phyloP scores from a whole-genome alignment of 2,329 filamentous ascomycete genomes.

The Alternaria novae-zelandiae region DNA sequence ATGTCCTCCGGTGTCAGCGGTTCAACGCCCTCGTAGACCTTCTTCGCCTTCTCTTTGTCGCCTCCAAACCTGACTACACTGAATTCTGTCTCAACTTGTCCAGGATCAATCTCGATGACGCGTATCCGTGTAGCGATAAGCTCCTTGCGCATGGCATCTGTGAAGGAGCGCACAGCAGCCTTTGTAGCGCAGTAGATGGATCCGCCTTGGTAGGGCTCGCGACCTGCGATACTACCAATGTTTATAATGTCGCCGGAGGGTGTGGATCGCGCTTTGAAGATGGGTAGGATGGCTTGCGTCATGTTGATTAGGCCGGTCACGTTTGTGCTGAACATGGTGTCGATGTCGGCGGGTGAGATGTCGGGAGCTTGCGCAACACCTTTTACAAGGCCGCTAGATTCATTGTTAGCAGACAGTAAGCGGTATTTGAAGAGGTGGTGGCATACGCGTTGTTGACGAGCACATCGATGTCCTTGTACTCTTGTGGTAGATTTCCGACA shows the following conservation, averaged over 20 bases:
- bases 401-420: neutral
- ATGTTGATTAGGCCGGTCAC: constrained; percentile 94
- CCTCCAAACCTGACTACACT: constrained; percentile 87
- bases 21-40: constrained; percentile 75
- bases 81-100: constrained; percentile 94
- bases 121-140: constrained; percentile 80
- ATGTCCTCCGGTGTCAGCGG: constrained; percentile 90
- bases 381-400: constrained; percentile 75
- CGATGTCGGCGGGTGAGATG: constrained; percentile 81
- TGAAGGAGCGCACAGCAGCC: constrained; percentile 84
- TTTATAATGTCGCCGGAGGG: constrained; percentile 90
- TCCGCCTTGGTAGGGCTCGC: constrained; percentile 83
- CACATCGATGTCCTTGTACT: constrained; percentile 84
- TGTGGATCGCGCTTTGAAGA: constrained; percentile 69
- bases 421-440: neutral
- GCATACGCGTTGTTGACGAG: constrained; percentile 70
- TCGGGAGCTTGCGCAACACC: constrained; percentile 85
- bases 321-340: constrained; percentile 89
- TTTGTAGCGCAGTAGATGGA: constrained; percentile 95
- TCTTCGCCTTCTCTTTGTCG: constrained; percentile 87
- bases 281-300: constrained; percentile 87
- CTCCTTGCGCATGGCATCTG: constrained; percentile 81
- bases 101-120: constrained; percentile 87
- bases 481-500: constrained; percentile 74
- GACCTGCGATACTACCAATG: constrained; percentile 88